phyloP scores from a whole-genome alignment of 2,329 filamentous ascomycete genomes.

The Trichoderma afroharzianum region DNA sequence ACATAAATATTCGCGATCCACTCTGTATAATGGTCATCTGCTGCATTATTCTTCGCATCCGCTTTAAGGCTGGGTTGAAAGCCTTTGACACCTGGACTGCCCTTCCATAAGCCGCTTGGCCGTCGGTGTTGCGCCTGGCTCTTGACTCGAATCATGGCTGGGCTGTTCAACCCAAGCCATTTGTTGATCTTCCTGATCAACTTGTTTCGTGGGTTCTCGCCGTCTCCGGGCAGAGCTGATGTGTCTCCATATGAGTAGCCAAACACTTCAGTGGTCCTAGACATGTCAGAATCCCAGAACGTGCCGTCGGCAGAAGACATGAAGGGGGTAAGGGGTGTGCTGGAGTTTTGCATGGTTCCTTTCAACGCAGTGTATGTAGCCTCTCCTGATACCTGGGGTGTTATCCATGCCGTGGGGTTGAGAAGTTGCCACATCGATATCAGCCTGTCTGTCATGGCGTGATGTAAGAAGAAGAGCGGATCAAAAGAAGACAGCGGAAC shows the following conservation, averaged over 20 bases:
- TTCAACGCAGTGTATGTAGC: constrained; percentile 58
- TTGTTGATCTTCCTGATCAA: constrained; percentile 50
- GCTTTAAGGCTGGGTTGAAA: constrained; percentile 28
- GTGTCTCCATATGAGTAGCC: constrained; percentile 73
- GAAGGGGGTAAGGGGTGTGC: constrained; percentile 65
- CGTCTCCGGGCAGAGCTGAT: constrained; percentile 24
- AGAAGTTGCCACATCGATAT: constrained; percentile 75
- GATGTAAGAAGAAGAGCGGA: constrained; percentile 75
- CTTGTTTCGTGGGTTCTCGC: constrained; percentile 30
- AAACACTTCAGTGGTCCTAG: constrained; percentile 58
- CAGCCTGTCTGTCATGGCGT: constrained; percentile 70
- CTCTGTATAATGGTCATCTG: constrained; percentile 50
- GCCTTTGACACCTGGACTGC: neutral
- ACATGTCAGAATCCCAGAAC: constrained; percentile 65
- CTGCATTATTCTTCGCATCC: constrained; percentile 25
- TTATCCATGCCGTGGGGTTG: constrained; percentile 64
- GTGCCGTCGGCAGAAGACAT: constrained; percentile 52
- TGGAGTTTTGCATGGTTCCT: constrained; percentile 51
- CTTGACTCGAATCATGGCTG: constrained; percentile 22
- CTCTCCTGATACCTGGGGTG: constrained; percentile 50
- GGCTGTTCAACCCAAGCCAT: constrained; percentile 36
- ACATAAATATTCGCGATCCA: constrained; percentile 67
- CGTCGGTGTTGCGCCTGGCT: neutral
- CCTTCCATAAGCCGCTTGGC: neutral
- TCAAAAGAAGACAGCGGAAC: constrained; percentile 74